Base-by-base conservation (phyloP, 768 basidiomycete genomes). In the Scleroderma citrinum region DNA sequence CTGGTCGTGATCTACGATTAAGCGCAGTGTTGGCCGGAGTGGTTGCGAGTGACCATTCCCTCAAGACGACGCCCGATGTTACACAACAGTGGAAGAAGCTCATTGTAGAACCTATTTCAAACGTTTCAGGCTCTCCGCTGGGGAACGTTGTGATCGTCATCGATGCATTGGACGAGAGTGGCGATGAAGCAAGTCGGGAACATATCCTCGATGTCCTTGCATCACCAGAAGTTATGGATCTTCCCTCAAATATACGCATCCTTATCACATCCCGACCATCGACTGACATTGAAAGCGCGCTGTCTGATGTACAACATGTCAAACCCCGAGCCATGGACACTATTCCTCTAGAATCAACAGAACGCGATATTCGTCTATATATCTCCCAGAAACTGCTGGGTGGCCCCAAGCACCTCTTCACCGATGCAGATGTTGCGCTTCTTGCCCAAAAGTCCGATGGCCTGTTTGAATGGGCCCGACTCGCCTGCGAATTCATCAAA, bases 81-180 rank as follows among this genome's bases (percentile, higher is more conserved):
- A 26, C 23, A 13, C 32, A 38, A 12, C 60, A 61, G 42, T 56
- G 61, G 30, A 47, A 52, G 14, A 50, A 56, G 12, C 43, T 61
- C 29, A 53, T 62, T n/a, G 21, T 58, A 30, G 43, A 44, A 14
- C 56, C 61, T 8, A 17, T 58, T 17, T 43, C 42, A 16, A 51
- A 53, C 20, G 32, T 59, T 44, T 19, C 39, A 21, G 39, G 31
- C 12, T 24, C 29, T 20, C 19, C 40, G 12, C 11, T 34, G 3
- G 55, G 56, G 10, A 62, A 60, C 31, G 47, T 63, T 10, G 38
- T 62, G 16, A 52, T 63, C 26, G 50, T 66, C 46, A 59, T 64
- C 40, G 64, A 66, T 40, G 64, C 48, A 14, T 24, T 63, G 24
- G 57, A 60, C 38, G 57, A 54, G 37, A 55, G 52, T 45, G 51